Evolutionary conservation across 1,284 basidiomycete genomes (phyloP), one percentile per base, ranked within the genome.

Genomic region (Cryptococcus sp.): DNA sequence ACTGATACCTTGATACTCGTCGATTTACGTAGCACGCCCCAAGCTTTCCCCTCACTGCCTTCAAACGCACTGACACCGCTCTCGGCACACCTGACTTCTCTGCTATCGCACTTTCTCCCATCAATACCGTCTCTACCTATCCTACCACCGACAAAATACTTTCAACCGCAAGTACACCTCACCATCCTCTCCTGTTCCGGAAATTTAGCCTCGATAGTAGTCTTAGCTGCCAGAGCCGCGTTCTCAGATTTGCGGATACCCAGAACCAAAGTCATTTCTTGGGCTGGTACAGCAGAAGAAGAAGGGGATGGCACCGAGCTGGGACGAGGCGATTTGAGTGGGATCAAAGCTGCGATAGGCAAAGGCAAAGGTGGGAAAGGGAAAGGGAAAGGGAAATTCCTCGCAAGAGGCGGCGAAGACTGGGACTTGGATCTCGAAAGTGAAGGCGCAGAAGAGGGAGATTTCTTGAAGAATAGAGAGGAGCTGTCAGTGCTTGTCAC

Each of bases 341-440:
- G 75, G 11, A 75, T 77, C 57, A 77, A 77, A 52, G 76, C 75
- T 34, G 76, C 76, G 7, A 68, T 78, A 13, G 61, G 61, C n/a
- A 64, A 55, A 7, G 65, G 65, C 4, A 59, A 62, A 39, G 62
- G 61, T 1, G 65, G 62, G 10, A 66, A 60, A 43, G 67, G 61
- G 11, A 74, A 72, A 47, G 71, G 68, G 0, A 70, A 65, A 50
- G 64, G 61, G 1, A 61, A 57, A 25, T 60, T 64, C 19, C 51
- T 68, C 1, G 65, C 64, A 0, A 60, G 65, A n/a, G 73, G 73
- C 3, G 71, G 63, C 2, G 78, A 79, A 46, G 76, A 78, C 52
- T 79, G 78, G 78, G 78, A 79, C 61, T 50, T 79, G 54, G 75
- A 74, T 52, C 29, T 34, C 29, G 29, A 34, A 34, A 41, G 59